Conservation (phyloP, 2,329 filamentous ascomycete genomes). For the Cadophora malorum region DNA sequence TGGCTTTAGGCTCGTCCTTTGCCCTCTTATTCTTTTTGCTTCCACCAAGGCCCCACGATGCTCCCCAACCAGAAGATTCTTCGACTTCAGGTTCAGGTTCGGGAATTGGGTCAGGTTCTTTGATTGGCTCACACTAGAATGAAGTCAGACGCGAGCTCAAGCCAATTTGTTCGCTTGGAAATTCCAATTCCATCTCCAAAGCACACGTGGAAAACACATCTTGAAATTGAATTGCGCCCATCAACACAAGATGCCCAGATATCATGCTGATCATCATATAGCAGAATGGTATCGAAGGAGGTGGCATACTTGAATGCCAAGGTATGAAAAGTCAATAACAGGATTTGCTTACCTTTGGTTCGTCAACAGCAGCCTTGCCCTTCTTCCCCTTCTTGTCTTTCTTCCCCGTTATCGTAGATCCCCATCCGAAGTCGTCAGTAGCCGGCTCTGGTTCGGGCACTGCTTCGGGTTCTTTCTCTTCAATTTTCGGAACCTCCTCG, state of each 20-base stretch:
- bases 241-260: background rate
- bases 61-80: conserved; percentile 44
- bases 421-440: conserved; percentile 10
- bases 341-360: conserved; percentile 31
- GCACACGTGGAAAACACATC: background rate
- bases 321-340: background rate
- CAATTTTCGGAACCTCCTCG: conserved; percentile 47
- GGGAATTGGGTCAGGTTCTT: conserved; percentile 42
- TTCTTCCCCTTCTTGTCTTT: conserved; percentile 25
- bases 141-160: conserved; percentile 4
- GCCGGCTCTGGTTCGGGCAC: conserved; percentile 37
- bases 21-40: conserved; percentile 42
- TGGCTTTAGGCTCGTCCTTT: conserved; percentile 9
- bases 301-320: background rate
- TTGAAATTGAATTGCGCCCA: background rate
- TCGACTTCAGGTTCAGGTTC: conserved; percentile 45
- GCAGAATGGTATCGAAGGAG: no score
- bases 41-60: conserved; percentile 41
- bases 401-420: background rate
- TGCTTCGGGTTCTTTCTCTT: conserved; percentile 44
- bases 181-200: background rate
- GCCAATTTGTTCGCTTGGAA: background rate
- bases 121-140: conserved; percentile 10
- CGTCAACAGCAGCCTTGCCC: conserved; percentile 28
- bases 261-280: no score